These are phyloP conservation scores for Neonectria ditissima DNA, from an alignment of 2,329 filamentous ascomycete species.

Conservation along the genomic window DNA sequence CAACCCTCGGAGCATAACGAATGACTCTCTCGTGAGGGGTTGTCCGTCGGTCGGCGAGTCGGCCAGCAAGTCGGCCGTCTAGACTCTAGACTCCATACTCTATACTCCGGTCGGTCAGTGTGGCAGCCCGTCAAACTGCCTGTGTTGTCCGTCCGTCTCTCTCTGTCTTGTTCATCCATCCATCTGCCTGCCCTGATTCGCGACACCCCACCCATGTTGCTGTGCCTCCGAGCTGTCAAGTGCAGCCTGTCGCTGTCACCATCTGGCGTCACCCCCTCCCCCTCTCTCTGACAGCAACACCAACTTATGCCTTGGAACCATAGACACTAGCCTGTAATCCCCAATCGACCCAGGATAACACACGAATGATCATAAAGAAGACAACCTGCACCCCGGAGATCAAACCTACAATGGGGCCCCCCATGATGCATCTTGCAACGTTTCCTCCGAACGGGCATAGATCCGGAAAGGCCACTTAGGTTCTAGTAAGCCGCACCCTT, in stretches of 20 bases:
- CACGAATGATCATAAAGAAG: slow-evolving; percentile 6
- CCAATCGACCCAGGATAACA: neutral
- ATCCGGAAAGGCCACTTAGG: slow-evolving; percentile 23
- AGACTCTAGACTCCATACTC: too few species aligned
- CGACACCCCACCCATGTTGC: neutral
- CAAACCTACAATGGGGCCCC: slow-evolving; percentile 13
- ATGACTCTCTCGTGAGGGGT: neutral
- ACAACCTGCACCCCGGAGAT: slow-evolving; percentile 3
- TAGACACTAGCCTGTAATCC: slow-evolving; percentile 8
- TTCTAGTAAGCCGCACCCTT: slow-evolving; percentile 15
- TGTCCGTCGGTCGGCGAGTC: neutral
- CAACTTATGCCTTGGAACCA: slow-evolving; percentile 8
- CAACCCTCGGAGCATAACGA: slow-evolving; percentile 1
- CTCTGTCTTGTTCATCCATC: too few species aligned
- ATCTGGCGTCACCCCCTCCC: neutral
- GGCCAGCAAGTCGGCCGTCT: neutral
- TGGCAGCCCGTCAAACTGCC: neutral
- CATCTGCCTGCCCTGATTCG: slow-evolving; percentile 4
- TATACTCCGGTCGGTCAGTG: neutral
- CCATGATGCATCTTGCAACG: neutral
- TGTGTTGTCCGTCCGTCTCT: neutral
- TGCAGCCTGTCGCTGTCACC: slow-evolving; percentile 3
- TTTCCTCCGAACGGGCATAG: slow-evolving; percentile 22
- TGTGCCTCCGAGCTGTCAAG: slow-evolving; percentile 5
- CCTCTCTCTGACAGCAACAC: slow-evolving; percentile 12